Evolutionary conservation across 305 asterid species (phyloP).

Genomic region (Ajuga reptans): DNA sequence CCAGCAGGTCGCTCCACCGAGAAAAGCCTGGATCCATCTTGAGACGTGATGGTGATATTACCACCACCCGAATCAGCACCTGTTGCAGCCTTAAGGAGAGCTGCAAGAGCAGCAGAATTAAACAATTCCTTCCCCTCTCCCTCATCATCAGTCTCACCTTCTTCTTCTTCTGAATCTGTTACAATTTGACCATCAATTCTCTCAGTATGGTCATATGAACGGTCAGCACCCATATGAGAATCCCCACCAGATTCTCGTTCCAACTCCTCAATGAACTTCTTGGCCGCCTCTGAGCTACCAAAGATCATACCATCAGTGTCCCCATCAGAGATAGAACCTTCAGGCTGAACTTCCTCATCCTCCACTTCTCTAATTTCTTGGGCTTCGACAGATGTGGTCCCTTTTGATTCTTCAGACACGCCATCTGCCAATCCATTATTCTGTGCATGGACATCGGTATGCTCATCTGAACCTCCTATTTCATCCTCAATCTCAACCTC

Average conservation of each 20-base stretch:
- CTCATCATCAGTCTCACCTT: constrained; percentile 78
- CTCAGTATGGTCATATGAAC: constrained; percentile 40
- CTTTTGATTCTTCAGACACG: constrained; percentile 14
- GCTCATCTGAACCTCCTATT: neutral
- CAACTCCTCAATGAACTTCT: constrained; percentile 75
- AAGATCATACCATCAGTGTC: constrained; percentile 67
- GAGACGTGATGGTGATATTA: constrained; percentile 60
- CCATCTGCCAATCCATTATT: constrained; percentile 22
- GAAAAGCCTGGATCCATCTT: constrained; percentile 91
- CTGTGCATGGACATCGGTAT: constrained; percentile 13
- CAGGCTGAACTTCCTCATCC: constrained; percentile 38
- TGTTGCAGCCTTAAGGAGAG: constrained; percentile 84
- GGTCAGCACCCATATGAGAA: constrained; percentile 38
- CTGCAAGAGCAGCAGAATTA: constrained; percentile 85
- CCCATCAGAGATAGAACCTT: constrained; percentile 46
- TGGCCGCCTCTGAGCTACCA: constrained; percentile 79
- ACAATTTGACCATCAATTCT: constrained; percentile 70
- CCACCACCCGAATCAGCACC: constrained; percentile 71
- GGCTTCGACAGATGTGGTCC: constrained; percentile 9
- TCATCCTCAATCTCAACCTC: constrained; percentile 9
- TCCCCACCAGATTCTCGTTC: constrained; percentile 56
- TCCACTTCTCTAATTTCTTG: constrained; percentile 36
- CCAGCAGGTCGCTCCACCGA: constrained; percentile 96
- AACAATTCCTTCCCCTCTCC: constrained; percentile 73
- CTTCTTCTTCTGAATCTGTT: constrained; percentile 87